Base-by-base conservation (phyloP, 1,139 yeast genomes). In the Arxiozyma heterogenica region DNA sequence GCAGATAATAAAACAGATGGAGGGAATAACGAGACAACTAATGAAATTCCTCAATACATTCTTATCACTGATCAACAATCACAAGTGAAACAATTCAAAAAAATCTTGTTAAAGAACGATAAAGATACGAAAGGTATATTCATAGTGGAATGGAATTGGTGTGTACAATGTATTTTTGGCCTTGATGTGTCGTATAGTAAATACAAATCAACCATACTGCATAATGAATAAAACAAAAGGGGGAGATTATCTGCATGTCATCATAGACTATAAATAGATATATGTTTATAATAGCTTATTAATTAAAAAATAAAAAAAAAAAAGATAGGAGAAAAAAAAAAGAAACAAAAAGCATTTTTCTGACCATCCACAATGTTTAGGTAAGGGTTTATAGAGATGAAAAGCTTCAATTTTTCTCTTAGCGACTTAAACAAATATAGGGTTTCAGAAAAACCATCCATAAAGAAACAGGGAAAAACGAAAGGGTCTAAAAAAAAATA, bases 61-160 rank as follows among this genome's bases (percentile, higher is more conserved):
- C 54, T 73, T n/a, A 60, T 73, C 2, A 68, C 70, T 0, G 64
- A 62, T 15, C 69, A 69, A 44, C 64, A 73, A 7, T 77, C 79
- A 43, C 65, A 78, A 49, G 74, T 75, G 15, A 71, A 71, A 25
- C 68, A 65, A 42, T 77, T 80, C 58, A 72, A 34, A 34, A 69
- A 49, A 69, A 70, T 39, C 55, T 71, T 17, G n/a, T 46, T 6
- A 8, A 23, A 23, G 41, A 30, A 27, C n/a, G 39, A 41, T 11
- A 25, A 39, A 30, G 27, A 41, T 23, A 45, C 47, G 25, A 41
- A 45, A 15, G n/a, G 41, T 17, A 30, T 64, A 11, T 63, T 64
- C 7, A 72, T 79, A 1, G 75, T 83, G 11, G 84, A 81, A 57
- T 83, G 89, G 89, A 81, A 83, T 55, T 82, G 86, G 86, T 78